Evolutionary conservation across 495 filamentous ascomycete genomes (phyloP), one percentile per base, ranked within the genome.

Genomic region (Xylaria scruposa): DNA sequence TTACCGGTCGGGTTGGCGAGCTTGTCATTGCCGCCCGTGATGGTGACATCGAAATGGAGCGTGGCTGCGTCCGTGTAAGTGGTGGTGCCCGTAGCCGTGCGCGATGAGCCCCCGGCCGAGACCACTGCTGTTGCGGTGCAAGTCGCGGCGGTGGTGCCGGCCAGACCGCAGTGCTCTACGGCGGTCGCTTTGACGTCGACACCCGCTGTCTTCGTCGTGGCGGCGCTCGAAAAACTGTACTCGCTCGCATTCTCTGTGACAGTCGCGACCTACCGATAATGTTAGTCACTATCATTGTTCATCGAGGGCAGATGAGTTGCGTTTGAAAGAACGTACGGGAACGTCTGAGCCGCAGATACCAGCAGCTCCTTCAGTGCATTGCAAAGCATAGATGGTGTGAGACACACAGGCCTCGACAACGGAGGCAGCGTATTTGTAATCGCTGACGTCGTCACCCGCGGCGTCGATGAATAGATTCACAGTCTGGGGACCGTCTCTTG

Each of bases 401-500:
- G 49, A 24, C n/a, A 36, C 24, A 6, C 65, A 67, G 36, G 65
- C 65, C 1, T 38, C 31, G 7, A 67, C 65, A 6, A 67, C 33
- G 12, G 65, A 67, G 19, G 36, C 65, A 12, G 49, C 65, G 36
- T 67, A 67, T 12, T 67, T 36, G 21, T 56, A 54, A 1, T 67
- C 60, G 2, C 15, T 26, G n/a, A 6, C 26, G 3, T 36, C 46
- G 9, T 47, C 19, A n/a, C 56, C 65, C 21, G 1, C 1, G 10
- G 65, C 33, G 29, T 67, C 65, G 13, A 67, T 67, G 65, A 67
- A 67, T 5, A 67, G 31, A n/a, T 54, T 67, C 31, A 67, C 65
- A 19, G 47, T 56, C 19, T 9, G 2, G 33, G 49, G 49, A 4
- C 65, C 65, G n/a, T 67, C 65, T 36, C 65, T 67, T 9, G 65